Evolutionary conservation across 768 basidiomycete species (phyloP), one percentile per base, ranked within the genome.

Genomic region (Xerocomellus amylosporus): DNA sequence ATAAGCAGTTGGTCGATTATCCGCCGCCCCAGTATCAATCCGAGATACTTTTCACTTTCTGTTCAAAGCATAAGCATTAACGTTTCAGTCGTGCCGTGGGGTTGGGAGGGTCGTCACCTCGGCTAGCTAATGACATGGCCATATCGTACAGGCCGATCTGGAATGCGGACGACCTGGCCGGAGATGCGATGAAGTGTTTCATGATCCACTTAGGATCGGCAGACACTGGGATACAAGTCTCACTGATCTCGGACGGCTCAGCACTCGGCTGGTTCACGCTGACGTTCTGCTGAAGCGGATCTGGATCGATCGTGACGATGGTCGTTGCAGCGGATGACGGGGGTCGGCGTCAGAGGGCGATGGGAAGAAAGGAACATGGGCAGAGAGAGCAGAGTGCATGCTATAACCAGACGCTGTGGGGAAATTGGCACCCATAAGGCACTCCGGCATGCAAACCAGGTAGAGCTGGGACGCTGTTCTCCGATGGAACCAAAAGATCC

Each of bases 401-500:
- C 44, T 34, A 47, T 54, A 48, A 39, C 36, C 8, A 20, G 46
- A 40, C n/a, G 28, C 22, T 28, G 47, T 58, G 55, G 37, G 56
- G 54, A 37, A 43, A 22, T 14, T n/a, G n/a, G n/a, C n/a, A n/a
- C n/a, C n/a, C n/a, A n/a, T n/a, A n/a, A n/a, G 20, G 38, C 31
- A n/a, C 22, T 30, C 50, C 48, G 41, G 31, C 10, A 33, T 15
- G 13, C 13, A 37, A 51, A 26, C 42, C 15, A 40, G 28, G 46
- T 20, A 24, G 37, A 45, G n/a, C 38, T 4, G 20, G 40, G 22
- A 28, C 33, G 30, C 34, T 15, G 24, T 38, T 10, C 17, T 39
- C 31, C 50, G 34, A 49, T 51, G 20, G 33, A 5, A 49, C 30
- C 36, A n/a, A 52, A 40, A 58, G 50, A 61, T 65, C 64, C 61